These are phyloP conservation scores for Pichia exigua DNA, from an alignment of 805 yeast species.

Conservation along the genomic window DNA sequence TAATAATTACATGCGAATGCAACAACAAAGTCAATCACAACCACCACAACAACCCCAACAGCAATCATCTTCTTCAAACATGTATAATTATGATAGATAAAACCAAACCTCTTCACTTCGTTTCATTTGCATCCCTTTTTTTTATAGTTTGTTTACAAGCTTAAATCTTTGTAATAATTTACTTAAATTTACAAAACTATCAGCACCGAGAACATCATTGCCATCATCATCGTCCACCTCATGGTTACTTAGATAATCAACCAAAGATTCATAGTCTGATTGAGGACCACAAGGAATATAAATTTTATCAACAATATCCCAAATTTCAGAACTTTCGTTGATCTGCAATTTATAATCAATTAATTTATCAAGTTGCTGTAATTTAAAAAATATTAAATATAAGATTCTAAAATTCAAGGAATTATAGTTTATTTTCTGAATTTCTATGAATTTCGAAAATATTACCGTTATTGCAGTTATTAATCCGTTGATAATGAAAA, in stretches of 20 bases:
- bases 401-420: constrained; percentile 14
- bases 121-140: neutral
- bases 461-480: constrained; percentile 17
- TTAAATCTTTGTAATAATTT: neutral
- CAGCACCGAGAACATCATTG: neutral
- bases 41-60: neutral
- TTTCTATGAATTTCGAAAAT: constrained; percentile 16
- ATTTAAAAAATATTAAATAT: constrained; percentile 4
- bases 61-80: neutral
- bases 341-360: constrained; percentile 8
- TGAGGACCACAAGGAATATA: constrained; percentile 4
- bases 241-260: neutral
- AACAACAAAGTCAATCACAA: neutral
- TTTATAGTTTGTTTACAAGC: neutral
- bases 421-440: constrained; percentile 4
- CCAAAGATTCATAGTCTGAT: neutral
- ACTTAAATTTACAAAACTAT: neutral
- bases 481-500: constrained; percentile 21
- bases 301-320: constrained; percentile 3
- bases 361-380: neutral
- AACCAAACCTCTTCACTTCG: neutral
- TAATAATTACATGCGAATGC: neutral
- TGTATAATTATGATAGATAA: constrained; percentile 2
- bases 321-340: constrained; percentile 19
- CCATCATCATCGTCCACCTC: neutral